Evolutionary conservation across 352 stramenopile species (phyloP), one percentile per base, ranked within the genome.

Genomic region (Phytophthora citricola): DNA sequence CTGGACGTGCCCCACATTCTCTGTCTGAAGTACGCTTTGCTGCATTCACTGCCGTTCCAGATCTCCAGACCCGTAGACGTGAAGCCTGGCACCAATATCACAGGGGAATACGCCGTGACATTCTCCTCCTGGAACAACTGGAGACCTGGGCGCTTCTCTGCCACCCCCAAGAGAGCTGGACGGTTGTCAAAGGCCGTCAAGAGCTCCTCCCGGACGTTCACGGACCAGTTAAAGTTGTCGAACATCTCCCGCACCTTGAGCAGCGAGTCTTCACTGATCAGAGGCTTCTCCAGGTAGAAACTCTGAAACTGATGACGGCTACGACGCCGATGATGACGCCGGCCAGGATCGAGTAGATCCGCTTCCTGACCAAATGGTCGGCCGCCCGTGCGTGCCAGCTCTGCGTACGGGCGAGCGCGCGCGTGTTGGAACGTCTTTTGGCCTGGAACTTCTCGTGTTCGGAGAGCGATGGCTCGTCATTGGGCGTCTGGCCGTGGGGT

Each of bases 81-180:
- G 68, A 99, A 98, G 9, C 96, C 95, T 4, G 95, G 96, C 12
- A 99, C 62, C 44, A 99, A 82, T 12, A 99, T 78, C 3, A 98
- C 82, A 5, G 86, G 86, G 44, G 82, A 92, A 66, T 85, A 73
- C 26, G 80, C 82, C 47, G 64, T 75, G 20, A 92, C 44, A 22
- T 85, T 81, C 31, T 87, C 65, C 14, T 87, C 60, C 5, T 77
- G 64, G 17, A 64, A 69, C 22, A 92, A 70, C 27, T 79, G 29
- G 3, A 88, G 53, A 0, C 86, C 84, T 0, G 86, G 86, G 0
- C 86, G 86, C 27, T 69, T 72, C 41, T 81, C 75, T 0, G 49
- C 43, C 5, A 68, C 57, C 32, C 66, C 71, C 3, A 85, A 62
- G 4, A 83, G 64, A 48, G 77, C 52, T 6, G 86, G 82, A 0